Evolutionary conservation across 108 stramenopile genomes (phyloP), one percentile per base, ranked within the genome.

Genomic region (Fragilariopsis cylindrus): DNA sequence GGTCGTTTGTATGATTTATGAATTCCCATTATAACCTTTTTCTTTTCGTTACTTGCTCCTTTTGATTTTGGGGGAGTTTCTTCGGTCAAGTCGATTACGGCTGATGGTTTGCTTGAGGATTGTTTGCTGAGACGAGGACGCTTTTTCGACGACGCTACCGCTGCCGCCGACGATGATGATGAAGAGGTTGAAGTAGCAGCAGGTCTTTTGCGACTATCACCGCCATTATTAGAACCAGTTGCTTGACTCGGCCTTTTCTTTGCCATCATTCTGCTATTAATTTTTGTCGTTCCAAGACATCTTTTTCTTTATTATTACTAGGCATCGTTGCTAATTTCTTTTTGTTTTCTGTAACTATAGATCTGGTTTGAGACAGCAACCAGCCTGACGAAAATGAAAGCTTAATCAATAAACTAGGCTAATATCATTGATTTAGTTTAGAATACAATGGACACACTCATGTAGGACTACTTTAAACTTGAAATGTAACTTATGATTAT

Each of bases 251-350:
- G 69, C 52, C 16, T 63, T 44, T 68, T 68, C 30, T 47, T 48
- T 19, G 67, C 67, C 67, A 68, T 49, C 21, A 70, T 15, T 3
- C 69, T 69, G 7, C 69, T 69, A 76, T 44, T 53, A 64, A 48
- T 63, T 69, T 69, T 48, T 76, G 76, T 65, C 58, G 69, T 7
- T 57, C 76, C 40, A 76, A 53, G 8, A 76, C 76, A 18, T 76
- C 76, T 63, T 70, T 43, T 47, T 76, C 76, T 57, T 76, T 76
- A 16, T 63, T 69, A 64, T 48, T 47, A 44, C 48, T n/a, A 9
- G 62, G 42, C 62, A 63, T 63, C 44, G n/a, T 30, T 30, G 30
- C 30, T 30, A 30, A 30, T 30, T 30, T 30, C 30, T 30, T 30
- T 30, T 30, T 30, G 30, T 30, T 30, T 30, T 30, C 30, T 30